phyloP scores from a whole-genome alignment of 1,139 yeast genomes.

The Blastobotrys aristatus region DNA sequence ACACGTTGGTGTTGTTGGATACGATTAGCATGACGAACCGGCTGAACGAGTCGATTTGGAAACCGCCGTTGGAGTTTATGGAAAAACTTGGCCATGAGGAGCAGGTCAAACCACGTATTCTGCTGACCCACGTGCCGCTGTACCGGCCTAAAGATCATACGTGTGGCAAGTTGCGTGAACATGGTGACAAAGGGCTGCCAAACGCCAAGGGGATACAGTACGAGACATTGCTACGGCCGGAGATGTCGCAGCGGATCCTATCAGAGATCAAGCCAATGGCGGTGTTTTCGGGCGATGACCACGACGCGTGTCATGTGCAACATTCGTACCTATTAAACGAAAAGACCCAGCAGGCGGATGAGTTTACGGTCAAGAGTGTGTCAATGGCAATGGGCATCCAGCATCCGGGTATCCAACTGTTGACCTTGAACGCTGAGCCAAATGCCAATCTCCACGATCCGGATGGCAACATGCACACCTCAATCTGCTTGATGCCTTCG shows the following conservation, averaged over 20 bases:
- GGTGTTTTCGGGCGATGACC: conserved; percentile 91
- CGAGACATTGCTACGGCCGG: conserved; percentile 65
- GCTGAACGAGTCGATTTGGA: conserved; percentile 39
- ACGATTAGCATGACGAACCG: conserved; percentile 69
- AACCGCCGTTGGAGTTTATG: conserved; percentile 42
- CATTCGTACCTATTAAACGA: conserved; percentile 44
- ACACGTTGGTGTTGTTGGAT: conserved; percentile 71
- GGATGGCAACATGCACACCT: conserved; percentile 35
- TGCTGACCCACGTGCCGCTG: conserved; percentile 77
- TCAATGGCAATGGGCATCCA: conserved; percentile 91
- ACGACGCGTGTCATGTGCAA: conserved; percentile 80
- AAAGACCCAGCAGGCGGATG: conserved; percentile 47
- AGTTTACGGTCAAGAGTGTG: conserved; percentile 80
- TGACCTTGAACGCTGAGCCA: conserved; percentile 45
- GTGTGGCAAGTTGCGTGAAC: conserved; percentile 69
- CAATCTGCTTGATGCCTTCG: conserved; percentile 65
- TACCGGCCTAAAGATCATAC: conserved; percentile 50
- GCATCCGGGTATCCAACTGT: conserved; percentile 77
- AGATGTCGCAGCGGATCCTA: conserved; percentile 54
- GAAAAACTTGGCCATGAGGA: conserved; percentile 30
- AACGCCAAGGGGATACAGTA: conserved; percentile 69
- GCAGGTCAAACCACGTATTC: conserved; percentile 53
- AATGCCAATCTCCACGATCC: conserved; percentile 21
- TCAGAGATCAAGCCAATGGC: conserved; percentile 55
- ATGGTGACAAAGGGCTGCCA: conserved; percentile 47